Conservation (phyloP, 2,329 filamentous ascomycete genomes). For the Neoarthrinium moseri region DNA sequence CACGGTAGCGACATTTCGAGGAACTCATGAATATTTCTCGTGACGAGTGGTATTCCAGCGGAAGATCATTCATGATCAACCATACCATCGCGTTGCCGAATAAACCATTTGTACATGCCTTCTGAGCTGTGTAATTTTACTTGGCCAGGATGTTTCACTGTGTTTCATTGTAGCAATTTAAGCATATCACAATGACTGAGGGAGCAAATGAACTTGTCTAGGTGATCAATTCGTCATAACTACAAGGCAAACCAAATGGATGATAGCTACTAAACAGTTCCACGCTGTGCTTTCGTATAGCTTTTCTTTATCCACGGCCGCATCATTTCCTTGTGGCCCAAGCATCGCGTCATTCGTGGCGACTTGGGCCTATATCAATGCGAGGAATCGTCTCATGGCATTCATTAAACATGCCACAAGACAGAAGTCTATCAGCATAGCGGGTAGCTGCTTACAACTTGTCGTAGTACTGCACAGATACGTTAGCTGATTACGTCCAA, state of each 20-base stretch:
- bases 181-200: neutral
- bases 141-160: too few relatives aligned
- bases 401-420: constrained; percentile 41
- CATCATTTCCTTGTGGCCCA: constrained; percentile 26
- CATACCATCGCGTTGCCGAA: too few relatives aligned
- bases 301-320: constrained; percentile 30
- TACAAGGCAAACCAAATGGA: constrained; percentile 27
- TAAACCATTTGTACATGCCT: too few relatives aligned
- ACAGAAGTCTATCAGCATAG: constrained; percentile 44
- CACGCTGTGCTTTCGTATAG: constrained; percentile 25
- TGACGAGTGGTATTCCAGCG: too few relatives aligned
- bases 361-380: constrained; percentile 20
- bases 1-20: too few relatives aligned
- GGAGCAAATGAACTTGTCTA: constrained; percentile 9
- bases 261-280: constrained; percentile 23
- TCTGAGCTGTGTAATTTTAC: too few relatives aligned
- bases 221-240: constrained; percentile 27
- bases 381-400: constrained; percentile 38
- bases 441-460: constrained; percentile 75
- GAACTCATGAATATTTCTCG: too few relatives aligned
- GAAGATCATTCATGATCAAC: too few relatives aligned
- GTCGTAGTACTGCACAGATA: constrained; percentile 81
- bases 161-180: neutral
- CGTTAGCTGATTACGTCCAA: constrained; percentile 34
- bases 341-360: constrained; percentile 22